Percentiles rank a stretch among this genome's conserved stretches.
These are phyloP conservation scores for Sphaerulina musiva DNA, from an alignment of 2,329 filamentous ascomycete genomes.

Conservation along the genomic window DNA sequence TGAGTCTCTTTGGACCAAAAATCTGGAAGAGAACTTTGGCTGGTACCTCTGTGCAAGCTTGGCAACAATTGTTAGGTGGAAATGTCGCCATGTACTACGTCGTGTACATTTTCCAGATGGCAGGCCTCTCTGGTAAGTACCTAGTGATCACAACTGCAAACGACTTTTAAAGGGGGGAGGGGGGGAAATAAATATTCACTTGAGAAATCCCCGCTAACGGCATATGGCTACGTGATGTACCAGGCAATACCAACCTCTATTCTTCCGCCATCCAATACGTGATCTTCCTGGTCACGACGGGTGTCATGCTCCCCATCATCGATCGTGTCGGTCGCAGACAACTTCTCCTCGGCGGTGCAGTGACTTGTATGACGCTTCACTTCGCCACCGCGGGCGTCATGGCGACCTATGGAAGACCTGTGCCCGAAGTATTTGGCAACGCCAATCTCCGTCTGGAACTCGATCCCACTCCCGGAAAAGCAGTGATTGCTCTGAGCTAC, in stretches of 20 bases:
- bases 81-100: constrained; percentile 42
- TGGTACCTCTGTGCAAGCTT: constrained; percentile 52
- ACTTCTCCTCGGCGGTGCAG: constrained; percentile 38
- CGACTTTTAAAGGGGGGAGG: too few species aligned
- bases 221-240: too few species aligned
- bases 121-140: constrained; percentile 43
- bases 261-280: constrained; percentile 38
- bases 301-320: constrained; percentile 36
- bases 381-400: constrained; percentile 45
- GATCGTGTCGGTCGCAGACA: constrained; percentile 36
- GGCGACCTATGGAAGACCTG: constrained; percentile 37
- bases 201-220: too few species aligned
- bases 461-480: constrained; percentile 48
- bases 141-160: not conserved
- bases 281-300: constrained; percentile 39
- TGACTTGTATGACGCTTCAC: constrained; percentile 41
- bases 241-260: constrained; percentile 40
- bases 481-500: constrained; percentile 59
- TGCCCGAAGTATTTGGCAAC: constrained; percentile 41
- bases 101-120: constrained; percentile 56
- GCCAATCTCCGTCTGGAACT: constrained; percentile 49
- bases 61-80: constrained; percentile 45
- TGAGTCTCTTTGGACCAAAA: constrained; percentile 41
- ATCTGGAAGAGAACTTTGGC: constrained; percentile 55
- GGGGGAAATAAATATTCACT: not conserved